Percentiles rank a stretch among this genome's conserved stretches.
phyloP scores from a whole-genome alignment of 805 yeast species.

The Suhomyces sp. region DNA sequence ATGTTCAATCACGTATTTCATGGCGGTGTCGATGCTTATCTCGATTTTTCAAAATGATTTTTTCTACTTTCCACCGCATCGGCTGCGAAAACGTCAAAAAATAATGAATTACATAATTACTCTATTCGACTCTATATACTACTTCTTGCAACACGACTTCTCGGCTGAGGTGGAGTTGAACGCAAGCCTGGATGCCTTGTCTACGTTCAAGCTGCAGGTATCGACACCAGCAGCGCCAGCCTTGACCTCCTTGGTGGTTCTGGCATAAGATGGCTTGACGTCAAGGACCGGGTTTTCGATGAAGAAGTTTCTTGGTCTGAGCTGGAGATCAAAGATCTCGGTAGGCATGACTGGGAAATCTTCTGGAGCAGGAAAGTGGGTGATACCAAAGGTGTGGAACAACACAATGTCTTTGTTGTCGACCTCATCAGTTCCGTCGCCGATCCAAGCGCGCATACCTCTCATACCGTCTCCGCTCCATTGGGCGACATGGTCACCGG shows the following conservation, averaged over 20 bases:
- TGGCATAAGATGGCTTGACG: conserved; percentile 58
- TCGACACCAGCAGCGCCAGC: conserved; percentile 35
- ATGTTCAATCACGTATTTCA: conserved; percentile 94
- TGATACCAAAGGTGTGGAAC: conserved; percentile 81
- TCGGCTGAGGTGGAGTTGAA: conserved; percentile 34
- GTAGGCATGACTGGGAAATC: conserved; percentile 90
- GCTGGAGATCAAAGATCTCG: conserved; percentile 69
- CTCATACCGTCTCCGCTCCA: conserved; percentile 66
- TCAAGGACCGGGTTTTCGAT: conserved; percentile 75
- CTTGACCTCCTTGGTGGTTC: conserved; percentile 41
- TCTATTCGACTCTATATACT: not conserved
- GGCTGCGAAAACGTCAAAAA: not conserved
- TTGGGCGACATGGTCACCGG: conserved; percentile 76
- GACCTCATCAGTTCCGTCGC: conserved; percentile 54
- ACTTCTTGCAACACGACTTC: conserved; percentile 23
- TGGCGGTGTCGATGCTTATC: conserved; percentile 17
- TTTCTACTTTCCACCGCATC: not conserved
- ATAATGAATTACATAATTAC: not conserved
- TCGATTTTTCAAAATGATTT: not conserved
- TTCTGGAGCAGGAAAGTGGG: conserved; percentile 87
- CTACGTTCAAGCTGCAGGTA: conserved; percentile 37
- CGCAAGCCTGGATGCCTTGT: conserved; percentile 51
- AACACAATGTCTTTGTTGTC: conserved; percentile 69
- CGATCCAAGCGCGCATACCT: conserved; percentile 69
- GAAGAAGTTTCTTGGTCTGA: conserved; percentile 80